A percentile compares a stretch with the other conserved stretches of the same genome.
phyloP scores from a whole-genome alignment of 306 rosid genomes.

The Oxytropis ochrocephala region DNA sequence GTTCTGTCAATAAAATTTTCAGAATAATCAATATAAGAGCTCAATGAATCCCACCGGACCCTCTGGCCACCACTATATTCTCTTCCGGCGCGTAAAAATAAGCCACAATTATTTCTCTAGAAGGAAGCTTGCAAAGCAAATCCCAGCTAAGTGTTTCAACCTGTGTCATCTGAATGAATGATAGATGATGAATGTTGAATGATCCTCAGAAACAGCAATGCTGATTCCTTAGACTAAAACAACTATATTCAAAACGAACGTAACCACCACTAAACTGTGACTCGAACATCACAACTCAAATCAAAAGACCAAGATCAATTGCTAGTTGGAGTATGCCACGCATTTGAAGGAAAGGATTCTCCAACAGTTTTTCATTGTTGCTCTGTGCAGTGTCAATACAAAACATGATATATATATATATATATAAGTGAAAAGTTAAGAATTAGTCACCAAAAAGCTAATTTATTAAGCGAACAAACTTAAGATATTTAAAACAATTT shows the following conservation, averaged over 20 bases:
- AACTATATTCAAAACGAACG: slow-evolving; percentile 28
- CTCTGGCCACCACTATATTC: slow-evolving; percentile 16
- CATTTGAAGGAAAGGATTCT: slow-evolving; percentile 96
- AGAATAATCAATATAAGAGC: slow-evolving; percentile 20
- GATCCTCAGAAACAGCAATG: slow-evolving; percentile 22
- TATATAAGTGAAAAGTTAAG: slow-evolving; percentile 1
- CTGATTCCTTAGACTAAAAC: slow-evolving; percentile 10
- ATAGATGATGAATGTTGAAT: background rate
- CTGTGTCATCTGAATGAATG: slow-evolving; percentile 14
- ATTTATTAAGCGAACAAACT: slow-evolving; percentile 6
- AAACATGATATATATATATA: slow-evolving; percentile 25
- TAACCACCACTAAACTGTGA: slow-evolving; percentile 21
- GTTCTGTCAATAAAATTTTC: slow-evolving; percentile 2
- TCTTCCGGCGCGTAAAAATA: slow-evolving; percentile 29
- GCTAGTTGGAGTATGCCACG: slow-evolving; percentile 89
- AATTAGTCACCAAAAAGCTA: background rate
- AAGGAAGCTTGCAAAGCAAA: slow-evolving; percentile 22
- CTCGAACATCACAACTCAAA: slow-evolving; percentile 44
- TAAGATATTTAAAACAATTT: background rate
- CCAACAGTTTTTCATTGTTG: slow-evolving; percentile 90
- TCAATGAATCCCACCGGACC: slow-evolving; percentile 4
- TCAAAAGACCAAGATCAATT: slow-evolving; percentile 52
- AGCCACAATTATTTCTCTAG: slow-evolving; percentile 16
- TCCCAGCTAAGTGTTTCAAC: slow-evolving; percentile 22
- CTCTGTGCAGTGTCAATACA: slow-evolving; percentile 41